These are phyloP conservation scores for Irpex rosettiformis DNA, from an alignment of 1,284 basidiomycete genomes.

Conservation along the genomic window DNA sequence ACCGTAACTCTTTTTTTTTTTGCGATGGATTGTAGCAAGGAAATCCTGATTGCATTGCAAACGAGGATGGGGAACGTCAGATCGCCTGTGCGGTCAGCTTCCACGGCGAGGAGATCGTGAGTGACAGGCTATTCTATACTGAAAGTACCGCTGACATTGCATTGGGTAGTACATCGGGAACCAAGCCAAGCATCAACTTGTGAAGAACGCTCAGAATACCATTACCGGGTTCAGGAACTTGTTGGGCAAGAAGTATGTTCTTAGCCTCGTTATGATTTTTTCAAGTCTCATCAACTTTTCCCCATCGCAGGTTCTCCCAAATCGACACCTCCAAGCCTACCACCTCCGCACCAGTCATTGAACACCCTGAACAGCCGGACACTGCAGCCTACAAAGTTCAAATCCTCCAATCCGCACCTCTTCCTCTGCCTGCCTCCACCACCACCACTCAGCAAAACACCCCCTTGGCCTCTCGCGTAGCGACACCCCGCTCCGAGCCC, in stretches of 20 bases:
- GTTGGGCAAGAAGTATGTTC: slow-evolving; percentile 81
- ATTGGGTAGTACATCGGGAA: slow-evolving; percentile 88
- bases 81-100: slow-evolving; percentile 95
- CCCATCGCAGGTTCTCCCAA: slow-evolving; percentile 61
- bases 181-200: slow-evolving; percentile 91
- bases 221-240: slow-evolving; percentile 94
- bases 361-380: slow-evolving; percentile 71
- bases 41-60: slow-evolving; percentile 90
- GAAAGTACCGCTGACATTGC: not conserved
- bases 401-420: slow-evolving; percentile 71
- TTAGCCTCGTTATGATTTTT: not conserved
- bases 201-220: slow-evolving; percentile 94
- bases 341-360: slow-evolving; percentile 65
- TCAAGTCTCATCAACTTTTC: too few species aligned
- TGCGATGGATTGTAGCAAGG: slow-evolving; percentile 61
- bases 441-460: slow-evolving; percentile 38
- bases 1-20: not conserved
- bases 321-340: slow-evolving; percentile 53
- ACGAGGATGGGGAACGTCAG: slow-evolving; percentile 98
- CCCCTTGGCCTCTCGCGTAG: slow-evolving; percentile 63
- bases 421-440: slow-evolving; percentile 49
- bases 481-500: slow-evolving; percentile 74
- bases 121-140: slow-evolving; percentile 26
- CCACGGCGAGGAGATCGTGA: slow-evolving; percentile 84
- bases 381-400: slow-evolving; percentile 86